phyloP scores from a whole-genome alignment of 345 rosid species.

The Alliaria petiolata region DNA sequence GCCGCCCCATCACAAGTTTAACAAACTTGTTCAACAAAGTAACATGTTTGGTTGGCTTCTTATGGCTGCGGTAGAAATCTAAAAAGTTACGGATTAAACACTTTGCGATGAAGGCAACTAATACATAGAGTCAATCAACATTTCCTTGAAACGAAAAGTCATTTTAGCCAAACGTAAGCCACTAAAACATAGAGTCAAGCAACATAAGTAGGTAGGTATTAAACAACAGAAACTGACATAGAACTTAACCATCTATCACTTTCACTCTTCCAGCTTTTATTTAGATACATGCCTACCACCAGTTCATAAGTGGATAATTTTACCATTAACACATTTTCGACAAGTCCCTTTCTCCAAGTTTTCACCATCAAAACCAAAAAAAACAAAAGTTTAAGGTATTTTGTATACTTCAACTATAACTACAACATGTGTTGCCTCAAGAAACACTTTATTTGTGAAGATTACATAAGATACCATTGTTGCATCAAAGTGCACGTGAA shows the following conservation, averaged over 20 bases:
- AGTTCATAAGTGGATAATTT: slow-evolving; percentile 3
- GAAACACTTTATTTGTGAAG: background rate
- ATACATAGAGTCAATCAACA: background rate
- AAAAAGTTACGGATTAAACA: background rate
- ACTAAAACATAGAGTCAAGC: slow-evolving; percentile 1
- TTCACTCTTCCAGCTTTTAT: slow-evolving; percentile 1
- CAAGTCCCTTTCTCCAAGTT: slow-evolving; percentile 19
- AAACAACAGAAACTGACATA: background rate
- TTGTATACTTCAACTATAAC: background rate
- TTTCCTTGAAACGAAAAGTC: slow-evolving; percentile 3
- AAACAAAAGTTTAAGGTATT: background rate
- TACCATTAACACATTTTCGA: slow-evolving; percentile 11
- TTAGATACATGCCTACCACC: slow-evolving; percentile 4
- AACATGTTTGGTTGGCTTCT: slow-evolving; percentile 9
- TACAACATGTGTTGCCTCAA: slow-evolving; percentile 18
- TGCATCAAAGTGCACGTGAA: slow-evolving; percentile 20
- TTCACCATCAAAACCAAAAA: background rate
- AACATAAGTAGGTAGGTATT: slow-evolving; percentile 6
- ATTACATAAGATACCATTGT: slow-evolving; percentile 19
- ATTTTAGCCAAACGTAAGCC: background rate
- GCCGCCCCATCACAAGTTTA: slow-evolving; percentile 17
- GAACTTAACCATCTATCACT: slow-evolving; percentile 15
- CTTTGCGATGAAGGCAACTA: background rate
- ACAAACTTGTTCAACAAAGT: slow-evolving; percentile 3
- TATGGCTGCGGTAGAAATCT: slow-evolving; percentile 2